Percentiles rank a stretch among this genome's conserved stretches.
These are phyloP conservation scores for Candida montana DNA, from an alignment of 805 yeast species.

Conservation along the genomic window DNA sequence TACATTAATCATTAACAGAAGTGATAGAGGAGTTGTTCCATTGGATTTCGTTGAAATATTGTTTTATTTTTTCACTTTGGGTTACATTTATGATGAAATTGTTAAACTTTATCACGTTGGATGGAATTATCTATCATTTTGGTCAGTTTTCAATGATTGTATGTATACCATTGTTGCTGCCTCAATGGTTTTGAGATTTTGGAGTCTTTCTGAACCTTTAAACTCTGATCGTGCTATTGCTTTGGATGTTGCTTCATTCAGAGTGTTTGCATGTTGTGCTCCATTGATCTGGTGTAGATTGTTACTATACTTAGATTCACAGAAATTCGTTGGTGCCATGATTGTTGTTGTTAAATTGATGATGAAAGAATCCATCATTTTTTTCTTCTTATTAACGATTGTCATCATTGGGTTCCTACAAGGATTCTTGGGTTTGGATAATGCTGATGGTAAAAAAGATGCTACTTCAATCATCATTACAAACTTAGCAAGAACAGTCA, in stretches of 20 bases:
- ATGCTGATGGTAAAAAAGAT: constrained; percentile 79
- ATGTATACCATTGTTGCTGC: constrained; percentile 52
- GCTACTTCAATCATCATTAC: constrained; percentile 60
- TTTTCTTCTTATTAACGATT: constrained; percentile 66
- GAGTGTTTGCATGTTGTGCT: constrained; percentile 72
- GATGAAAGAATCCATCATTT: constrained; percentile 83
- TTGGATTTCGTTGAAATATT: constrained; percentile 46
- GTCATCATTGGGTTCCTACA: constrained; percentile 79
- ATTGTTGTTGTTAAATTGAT: constrained; percentile 77
- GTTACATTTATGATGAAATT: constrained; percentile 62
- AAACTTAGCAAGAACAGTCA: constrained; percentile 63
- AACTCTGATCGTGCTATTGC: constrained; percentile 24
- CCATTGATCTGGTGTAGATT: constrained; percentile 85
- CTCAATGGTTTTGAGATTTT: constrained; percentile 51
- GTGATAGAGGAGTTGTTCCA: constrained; percentile 30
- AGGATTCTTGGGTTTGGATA: constrained; percentile 82
- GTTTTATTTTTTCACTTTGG: constrained; percentile 62
- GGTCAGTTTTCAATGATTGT: constrained; percentile 72
- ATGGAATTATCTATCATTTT: constrained; percentile 60
- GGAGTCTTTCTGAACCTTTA: constrained; percentile 25
- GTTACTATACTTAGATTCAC: constrained; percentile 70
- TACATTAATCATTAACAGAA: constrained; percentile 59
- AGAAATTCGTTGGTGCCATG: constrained; percentile 82
- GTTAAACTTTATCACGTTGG: constrained; percentile 77
- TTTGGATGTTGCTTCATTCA: constrained; percentile 55